Evolutionary conservation across 2,329 filamentous ascomycete species (phyloP).

Genomic region (Fusarium sp.): DNA sequence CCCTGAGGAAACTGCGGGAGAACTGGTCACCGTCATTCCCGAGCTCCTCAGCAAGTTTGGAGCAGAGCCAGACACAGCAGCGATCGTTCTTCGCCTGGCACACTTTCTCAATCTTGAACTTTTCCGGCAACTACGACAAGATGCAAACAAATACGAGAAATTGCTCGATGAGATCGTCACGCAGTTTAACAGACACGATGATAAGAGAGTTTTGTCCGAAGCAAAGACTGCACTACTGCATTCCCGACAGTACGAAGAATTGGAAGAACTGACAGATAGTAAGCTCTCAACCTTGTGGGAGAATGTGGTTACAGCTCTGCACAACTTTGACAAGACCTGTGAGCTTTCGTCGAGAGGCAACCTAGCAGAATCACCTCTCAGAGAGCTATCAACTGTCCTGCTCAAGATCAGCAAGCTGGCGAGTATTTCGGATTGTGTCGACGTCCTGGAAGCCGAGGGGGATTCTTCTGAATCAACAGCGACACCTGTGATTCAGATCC

Average conservation of each 20-base stretch:
- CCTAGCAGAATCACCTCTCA: conserved; percentile 70
- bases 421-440: conserved; percentile 79
- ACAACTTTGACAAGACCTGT: conserved; percentile 73
- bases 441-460: conserved; percentile 73
- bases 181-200: conserved; percentile 92
- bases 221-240: conserved; percentile 84
- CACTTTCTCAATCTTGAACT: conserved; percentile 86
- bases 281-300: conserved; percentile 89
- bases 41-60: conserved; percentile 92
- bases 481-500: conserved; percentile 68
- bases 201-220: conserved; percentile 84
- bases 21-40: conserved; percentile 81
- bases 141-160: conserved; percentile 79
- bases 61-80: conserved; percentile 85
- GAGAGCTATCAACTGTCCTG: conserved; percentile 76
- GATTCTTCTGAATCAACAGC: conserved; percentile 58
- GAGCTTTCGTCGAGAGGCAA: conserved; percentile 77
- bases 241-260: conserved; percentile 85
- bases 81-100: conserved; percentile 84
- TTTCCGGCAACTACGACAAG: conserved; percentile 88
- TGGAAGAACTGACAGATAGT: conserved; percentile 83
- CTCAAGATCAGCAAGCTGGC: conserved; percentile 83
- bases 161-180: conserved; percentile 91
- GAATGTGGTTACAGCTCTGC: conserved; percentile 76
- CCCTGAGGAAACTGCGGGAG: conserved; percentile 78